Conservation (phyloP, 179 eudicot species). For the Beta corolliflora region DNA sequence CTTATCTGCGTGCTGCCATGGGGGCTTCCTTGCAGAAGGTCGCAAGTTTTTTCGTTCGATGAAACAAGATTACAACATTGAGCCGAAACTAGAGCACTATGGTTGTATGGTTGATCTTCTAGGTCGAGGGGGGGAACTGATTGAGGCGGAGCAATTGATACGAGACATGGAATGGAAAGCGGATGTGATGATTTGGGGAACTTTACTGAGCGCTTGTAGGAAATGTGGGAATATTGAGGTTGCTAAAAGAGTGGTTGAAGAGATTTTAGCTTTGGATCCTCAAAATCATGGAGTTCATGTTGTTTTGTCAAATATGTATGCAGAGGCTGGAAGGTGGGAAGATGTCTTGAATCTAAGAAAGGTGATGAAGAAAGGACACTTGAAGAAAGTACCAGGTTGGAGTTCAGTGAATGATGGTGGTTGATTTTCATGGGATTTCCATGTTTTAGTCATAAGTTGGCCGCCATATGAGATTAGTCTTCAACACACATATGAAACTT, state of each 20-base stretch:
- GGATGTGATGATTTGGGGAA: slow-evolving; percentile 75
- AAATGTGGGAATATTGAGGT: slow-evolving; percentile 52
- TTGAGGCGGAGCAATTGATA: slow-evolving; percentile 64
- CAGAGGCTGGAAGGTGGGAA: slow-evolving; percentile 73
- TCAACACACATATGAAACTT: too few species aligned
- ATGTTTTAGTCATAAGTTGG: background rate
- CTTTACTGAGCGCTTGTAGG: slow-evolving; percentile 57
- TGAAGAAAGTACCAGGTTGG: slow-evolving; percentile 73
- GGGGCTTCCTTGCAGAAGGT: slow-evolving; percentile 63
- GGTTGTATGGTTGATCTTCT: slow-evolving; percentile 76
- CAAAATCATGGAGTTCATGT: slow-evolving; percentile 66
- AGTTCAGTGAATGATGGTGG: slow-evolving; percentile 49
- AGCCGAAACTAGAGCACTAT: slow-evolving; percentile 67
- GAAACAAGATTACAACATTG: slow-evolving; percentile 44
- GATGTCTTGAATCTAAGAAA: slow-evolving; percentile 60
- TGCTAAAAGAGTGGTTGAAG: slow-evolving; percentile 57
- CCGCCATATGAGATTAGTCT: too few species aligned
- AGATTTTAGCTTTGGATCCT: slow-evolving; percentile 60
- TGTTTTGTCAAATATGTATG: slow-evolving; percentile 71
- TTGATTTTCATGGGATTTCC: background rate
- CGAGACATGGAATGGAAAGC: slow-evolving; percentile 61
- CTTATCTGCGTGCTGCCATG: slow-evolving; percentile 77
- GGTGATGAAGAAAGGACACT: slow-evolving; percentile 54
- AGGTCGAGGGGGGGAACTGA: slow-evolving; percentile 56
- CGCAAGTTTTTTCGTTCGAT: slow-evolving; percentile 47